These are phyloP conservation scores for Cyclanthera cordifolia DNA, from an alignment of 306 rosid genomes.

Conservation along the genomic window DNA sequence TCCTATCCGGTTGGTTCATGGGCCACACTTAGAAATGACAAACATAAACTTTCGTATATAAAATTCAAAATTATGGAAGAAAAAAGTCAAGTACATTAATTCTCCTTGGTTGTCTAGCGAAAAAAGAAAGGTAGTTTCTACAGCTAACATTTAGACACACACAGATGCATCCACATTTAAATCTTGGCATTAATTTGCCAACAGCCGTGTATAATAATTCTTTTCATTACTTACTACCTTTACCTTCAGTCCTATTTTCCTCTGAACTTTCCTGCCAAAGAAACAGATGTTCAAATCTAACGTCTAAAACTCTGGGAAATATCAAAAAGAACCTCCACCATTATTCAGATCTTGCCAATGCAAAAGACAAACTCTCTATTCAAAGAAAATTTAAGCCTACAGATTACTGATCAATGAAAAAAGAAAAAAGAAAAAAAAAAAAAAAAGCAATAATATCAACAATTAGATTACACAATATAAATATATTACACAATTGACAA, in stretches of 20 bases:
- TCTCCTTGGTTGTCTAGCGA: no score
- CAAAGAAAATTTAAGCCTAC: neutral
- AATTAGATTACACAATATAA: no score
- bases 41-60: no score
- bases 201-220: neutral
- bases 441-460: neutral
- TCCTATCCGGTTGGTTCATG: neutral
- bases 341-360: neutral
- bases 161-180: neutral
- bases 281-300: neutral
- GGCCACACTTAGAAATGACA: neutral
- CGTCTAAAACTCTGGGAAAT: neutral
- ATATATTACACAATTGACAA: no score
- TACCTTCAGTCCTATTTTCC: constrained; percentile 1
- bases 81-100: no score
- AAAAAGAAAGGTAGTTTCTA: no score
- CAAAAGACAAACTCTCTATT: neutral
- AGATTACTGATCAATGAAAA: neutral
- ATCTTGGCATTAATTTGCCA: neutral
- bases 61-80: no score
- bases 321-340: neutral
- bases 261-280: neutral
- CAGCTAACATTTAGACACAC: no score
- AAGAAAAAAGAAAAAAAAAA: neutral
- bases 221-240: neutral